Evolutionary conservation across 1,139 yeast genomes (phyloP).

Genomic region (Taphrina confusa): DNA sequence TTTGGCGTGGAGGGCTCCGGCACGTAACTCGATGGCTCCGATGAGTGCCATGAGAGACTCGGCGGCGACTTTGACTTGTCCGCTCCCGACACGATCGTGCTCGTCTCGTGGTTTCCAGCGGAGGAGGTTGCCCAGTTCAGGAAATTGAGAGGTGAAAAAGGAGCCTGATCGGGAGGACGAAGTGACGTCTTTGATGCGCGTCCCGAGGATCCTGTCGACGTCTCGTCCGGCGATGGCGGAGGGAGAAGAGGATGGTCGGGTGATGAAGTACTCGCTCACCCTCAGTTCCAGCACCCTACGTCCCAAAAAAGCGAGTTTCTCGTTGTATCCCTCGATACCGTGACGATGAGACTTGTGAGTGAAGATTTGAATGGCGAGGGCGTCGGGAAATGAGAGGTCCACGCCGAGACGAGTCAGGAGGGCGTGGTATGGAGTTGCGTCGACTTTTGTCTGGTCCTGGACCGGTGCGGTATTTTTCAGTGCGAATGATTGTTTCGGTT

Average conservation of each 20-base stretch:
- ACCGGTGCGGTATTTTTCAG: neutral
- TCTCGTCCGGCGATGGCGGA: constrained; percentile 12
- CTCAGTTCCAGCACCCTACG: constrained; percentile 3
- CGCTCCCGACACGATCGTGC: constrained; percentile 1
- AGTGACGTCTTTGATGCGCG: neutral
- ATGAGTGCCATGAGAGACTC: constrained; percentile 22
- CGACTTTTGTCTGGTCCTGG: neutral
- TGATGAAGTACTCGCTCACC: constrained; percentile 2
- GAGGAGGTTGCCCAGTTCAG: neutral
- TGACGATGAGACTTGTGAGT: constrained; percentile 36
- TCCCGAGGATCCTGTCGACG: neutral
- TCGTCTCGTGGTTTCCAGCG: constrained; percentile 24
- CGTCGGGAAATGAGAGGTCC: neutral
- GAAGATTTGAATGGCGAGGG: constrained; percentile 24
- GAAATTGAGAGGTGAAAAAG: neutral
- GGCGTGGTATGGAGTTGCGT: neutral
- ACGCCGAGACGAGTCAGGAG: neutral
- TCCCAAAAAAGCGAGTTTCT: constrained; percentile 34
- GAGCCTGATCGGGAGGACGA: neutral
- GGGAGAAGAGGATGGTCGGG: constrained; percentile 9
- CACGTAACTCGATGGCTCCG: constrained; percentile 13
- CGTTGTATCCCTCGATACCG: constrained; percentile 32
- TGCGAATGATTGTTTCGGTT: neutral
- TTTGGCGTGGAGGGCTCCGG: constrained; percentile 9
- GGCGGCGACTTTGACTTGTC: constrained; percentile 11